phyloP scores from a whole-genome alignment of 1,284 basidiomycete species.

The Sparassis latifolia region DNA sequence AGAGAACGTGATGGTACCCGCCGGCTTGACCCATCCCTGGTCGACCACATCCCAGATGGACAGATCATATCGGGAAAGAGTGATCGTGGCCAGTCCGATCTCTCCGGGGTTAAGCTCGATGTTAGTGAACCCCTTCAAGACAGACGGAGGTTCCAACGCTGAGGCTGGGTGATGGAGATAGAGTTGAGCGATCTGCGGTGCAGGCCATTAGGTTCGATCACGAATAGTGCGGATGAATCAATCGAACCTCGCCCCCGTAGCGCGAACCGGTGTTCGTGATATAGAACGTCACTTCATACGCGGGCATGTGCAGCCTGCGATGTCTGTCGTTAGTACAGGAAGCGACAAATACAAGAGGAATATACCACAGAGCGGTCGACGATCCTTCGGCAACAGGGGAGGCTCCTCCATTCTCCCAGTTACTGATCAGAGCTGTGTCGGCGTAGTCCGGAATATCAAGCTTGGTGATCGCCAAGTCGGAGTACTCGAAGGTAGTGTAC shows the following conservation, averaged over 20 bases:
- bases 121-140: conserved; percentile 40
- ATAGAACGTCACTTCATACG: conserved; percentile 49
- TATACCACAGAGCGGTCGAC: conserved; percentile 46
- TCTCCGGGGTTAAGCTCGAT: conserved; percentile 31
- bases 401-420: conserved; percentile 50
- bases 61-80: conserved; percentile 37
- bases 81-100: conserved; percentile 29
- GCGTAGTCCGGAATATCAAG: conserved; percentile 31
- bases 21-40: conserved; percentile 48
- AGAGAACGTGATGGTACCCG: conserved; percentile 36
- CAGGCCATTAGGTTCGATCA: background rate
- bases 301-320: conserved; percentile 47
- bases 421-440: conserved; percentile 30
- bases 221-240: background rate
- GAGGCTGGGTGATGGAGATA: conserved; percentile 36
- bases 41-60: conserved; percentile 40
- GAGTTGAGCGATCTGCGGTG: conserved; percentile 35
- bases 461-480: conserved; percentile 38
- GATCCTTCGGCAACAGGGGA: conserved; percentile 43
- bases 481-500: conserved; percentile 77
- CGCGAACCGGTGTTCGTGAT: conserved; percentile 51
- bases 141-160: conserved; percentile 35
- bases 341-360: no score
- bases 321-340: no score
- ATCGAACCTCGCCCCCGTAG: conserved; percentile 45